Conservation (phyloP, 306 rosid species). For the Myrica gale region DNA sequence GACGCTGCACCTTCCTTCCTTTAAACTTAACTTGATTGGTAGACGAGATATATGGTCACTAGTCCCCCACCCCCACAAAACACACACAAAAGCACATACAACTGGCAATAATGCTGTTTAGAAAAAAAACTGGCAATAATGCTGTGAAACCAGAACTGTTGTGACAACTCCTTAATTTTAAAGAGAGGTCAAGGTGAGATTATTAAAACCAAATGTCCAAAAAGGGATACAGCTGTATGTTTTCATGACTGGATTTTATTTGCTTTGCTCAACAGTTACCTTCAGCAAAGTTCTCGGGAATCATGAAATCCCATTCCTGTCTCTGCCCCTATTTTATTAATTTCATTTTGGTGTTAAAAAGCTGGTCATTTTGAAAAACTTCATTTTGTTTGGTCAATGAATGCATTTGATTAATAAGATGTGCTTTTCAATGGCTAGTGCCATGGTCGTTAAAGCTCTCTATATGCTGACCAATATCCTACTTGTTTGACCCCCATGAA, state of each 20-base stretch:
- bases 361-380: background rate
- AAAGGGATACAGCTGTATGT: background rate
- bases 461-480: background rate
- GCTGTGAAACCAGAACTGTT: background rate
- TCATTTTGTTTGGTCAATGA: background rate
- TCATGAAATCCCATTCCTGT: background rate
- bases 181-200: background rate
- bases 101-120: background rate
- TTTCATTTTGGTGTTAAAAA: background rate
- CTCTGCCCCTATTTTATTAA: background rate
- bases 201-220: background rate
- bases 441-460: conserved; percentile 2
- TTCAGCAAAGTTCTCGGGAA: background rate
- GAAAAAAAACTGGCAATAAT: background rate
- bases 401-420: background rate
- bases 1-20: background rate
- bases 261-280: background rate
- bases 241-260: background rate
- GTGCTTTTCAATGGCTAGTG: background rate
- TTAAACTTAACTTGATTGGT: background rate
- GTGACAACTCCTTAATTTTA: background rate
- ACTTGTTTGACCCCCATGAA: conserved; percentile 22
- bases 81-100: too few relatives aligned
- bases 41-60: background rate
- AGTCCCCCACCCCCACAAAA: background rate